Conservation (phyloP, 805 yeast genomes). For the Teunomyces aglyptinius region DNA sequence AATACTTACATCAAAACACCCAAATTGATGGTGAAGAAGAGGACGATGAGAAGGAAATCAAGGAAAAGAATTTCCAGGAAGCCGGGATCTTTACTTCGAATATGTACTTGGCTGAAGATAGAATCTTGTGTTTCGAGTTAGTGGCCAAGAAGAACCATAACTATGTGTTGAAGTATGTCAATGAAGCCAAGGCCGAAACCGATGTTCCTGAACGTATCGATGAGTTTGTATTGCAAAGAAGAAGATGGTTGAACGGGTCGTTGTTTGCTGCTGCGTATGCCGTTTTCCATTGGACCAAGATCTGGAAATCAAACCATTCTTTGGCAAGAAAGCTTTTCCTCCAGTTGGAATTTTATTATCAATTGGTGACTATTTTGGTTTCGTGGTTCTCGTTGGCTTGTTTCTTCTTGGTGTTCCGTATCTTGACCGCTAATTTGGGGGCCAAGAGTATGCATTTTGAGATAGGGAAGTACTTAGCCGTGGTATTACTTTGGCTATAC, state of each 20-base stretch:
- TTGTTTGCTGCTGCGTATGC: constrained; percentile 94
- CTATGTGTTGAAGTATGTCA: constrained; percentile 90
- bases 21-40: constrained; percentile 35
- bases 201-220: constrained; percentile 94
- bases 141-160: constrained; percentile 80
- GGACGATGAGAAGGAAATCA: constrained; percentile 39
- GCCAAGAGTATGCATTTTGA: constrained; percentile 57
- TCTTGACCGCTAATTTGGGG: constrained; percentile 77
- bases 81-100: constrained; percentile 86
- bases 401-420: constrained; percentile 88
- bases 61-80: constrained; percentile 38
- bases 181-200: constrained; percentile 92
- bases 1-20: constrained; percentile 65
- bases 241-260: constrained; percentile 98
- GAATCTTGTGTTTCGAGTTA: constrained; percentile 94
- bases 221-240: constrained; percentile 93
- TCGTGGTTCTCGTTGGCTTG: constrained; percentile 92
- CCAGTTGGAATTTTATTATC: constrained; percentile 87
- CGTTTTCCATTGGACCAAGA: constrained; percentile 77
- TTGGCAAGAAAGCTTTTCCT: constrained; percentile 72
- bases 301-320: constrained; percentile 89
- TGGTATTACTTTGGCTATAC: constrained; percentile 82
- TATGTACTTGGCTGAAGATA: constrained; percentile 96
- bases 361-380: constrained; percentile 73
- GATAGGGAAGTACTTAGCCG: constrained; percentile 75